A percentile compares a stretch with the other conserved stretches of the same genome.
Conservation (phyloP, 78 protist genomes). For the Polysphondylium violaceum region DNA sequence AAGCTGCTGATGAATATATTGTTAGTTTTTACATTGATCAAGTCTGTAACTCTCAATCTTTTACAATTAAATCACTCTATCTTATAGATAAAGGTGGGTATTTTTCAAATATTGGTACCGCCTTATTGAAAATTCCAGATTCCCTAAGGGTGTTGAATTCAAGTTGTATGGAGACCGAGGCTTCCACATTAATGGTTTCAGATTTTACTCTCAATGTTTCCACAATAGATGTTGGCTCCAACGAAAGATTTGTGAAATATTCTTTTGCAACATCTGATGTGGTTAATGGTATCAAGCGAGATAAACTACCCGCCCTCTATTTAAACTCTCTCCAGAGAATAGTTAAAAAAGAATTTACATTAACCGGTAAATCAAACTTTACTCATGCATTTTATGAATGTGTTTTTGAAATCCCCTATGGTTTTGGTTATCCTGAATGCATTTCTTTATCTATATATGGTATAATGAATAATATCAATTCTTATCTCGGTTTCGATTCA, state of each 20-base stretch:
- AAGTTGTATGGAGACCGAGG: too few species aligned
- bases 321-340: background rate
- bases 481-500: background rate
- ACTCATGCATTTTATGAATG: too few species aligned
- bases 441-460: background rate
- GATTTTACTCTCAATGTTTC: background rate
- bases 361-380: too few species aligned
- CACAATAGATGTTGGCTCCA: background rate
- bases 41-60: too few species aligned
- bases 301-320: background rate
- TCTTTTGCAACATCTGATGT: background rate
- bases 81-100: too few species aligned
- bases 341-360: background rate
- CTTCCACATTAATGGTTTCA: background rate
- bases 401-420: background rate
- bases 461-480: constrained; percentile 1
- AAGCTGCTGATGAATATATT: too few species aligned
- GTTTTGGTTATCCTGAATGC: background rate
- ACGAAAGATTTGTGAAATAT: background rate
- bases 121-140: too few species aligned
- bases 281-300: background rate
- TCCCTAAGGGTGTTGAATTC: too few species aligned
- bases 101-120: too few species aligned
- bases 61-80: too few species aligned
- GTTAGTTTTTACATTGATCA: too few species aligned